These are phyloP conservation scores for Colletotrichum lini DNA, from an alignment of 2,329 filamentous ascomycete genomes.

Conservation along the genomic window DNA sequence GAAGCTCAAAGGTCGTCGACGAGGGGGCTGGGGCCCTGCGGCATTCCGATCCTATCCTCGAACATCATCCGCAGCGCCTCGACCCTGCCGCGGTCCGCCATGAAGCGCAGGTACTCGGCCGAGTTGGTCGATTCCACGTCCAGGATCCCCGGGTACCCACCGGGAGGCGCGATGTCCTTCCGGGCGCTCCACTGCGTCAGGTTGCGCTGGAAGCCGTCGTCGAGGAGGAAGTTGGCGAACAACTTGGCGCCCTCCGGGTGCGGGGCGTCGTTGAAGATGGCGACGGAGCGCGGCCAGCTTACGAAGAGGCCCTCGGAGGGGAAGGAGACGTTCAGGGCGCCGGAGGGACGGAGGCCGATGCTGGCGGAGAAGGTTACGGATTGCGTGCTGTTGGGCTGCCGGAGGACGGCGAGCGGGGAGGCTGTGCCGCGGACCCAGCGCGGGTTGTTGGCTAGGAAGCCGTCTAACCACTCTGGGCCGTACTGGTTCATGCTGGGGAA, in stretches of 20 bases:
- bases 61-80: slow-evolving; percentile 59
- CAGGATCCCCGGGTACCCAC: slow-evolving; percentile 49
- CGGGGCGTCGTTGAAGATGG: slow-evolving; percentile 63
- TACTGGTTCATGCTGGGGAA: slow-evolving; percentile 52
- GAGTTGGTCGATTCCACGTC: slow-evolving; percentile 53
- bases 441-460: slow-evolving; percentile 63
- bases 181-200: slow-evolving; percentile 52
- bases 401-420: slow-evolving; percentile 48
- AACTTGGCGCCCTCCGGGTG: slow-evolving; percentile 67
- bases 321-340: slow-evolving; percentile 45
- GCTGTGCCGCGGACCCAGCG: slow-evolving; percentile 68
- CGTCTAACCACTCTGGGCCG: slow-evolving; percentile 63
- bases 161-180: slow-evolving; percentile 50
- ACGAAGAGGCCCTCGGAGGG: slow-evolving; percentile 59
- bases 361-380: slow-evolving; percentile 49
- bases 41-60: slow-evolving; percentile 58
- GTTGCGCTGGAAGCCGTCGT: slow-evolving; percentile 54
- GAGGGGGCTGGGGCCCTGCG: slow-evolving; percentile 59
- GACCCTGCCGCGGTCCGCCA: slow-evolving; percentile 57
- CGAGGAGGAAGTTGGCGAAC: slow-evolving; percentile 62
- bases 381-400: too few species aligned
- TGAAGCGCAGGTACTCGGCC: slow-evolving; percentile 56
- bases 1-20: slow-evolving; percentile 24
- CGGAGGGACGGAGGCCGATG: slow-evolving; percentile 46
- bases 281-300: slow-evolving; percentile 63